A percentile compares a stretch with the other conserved stretches of the same genome.
phyloP scores from a whole-genome alignment of 2,329 filamentous ascomycete genomes.

The Diplodia sapinea region DNA sequence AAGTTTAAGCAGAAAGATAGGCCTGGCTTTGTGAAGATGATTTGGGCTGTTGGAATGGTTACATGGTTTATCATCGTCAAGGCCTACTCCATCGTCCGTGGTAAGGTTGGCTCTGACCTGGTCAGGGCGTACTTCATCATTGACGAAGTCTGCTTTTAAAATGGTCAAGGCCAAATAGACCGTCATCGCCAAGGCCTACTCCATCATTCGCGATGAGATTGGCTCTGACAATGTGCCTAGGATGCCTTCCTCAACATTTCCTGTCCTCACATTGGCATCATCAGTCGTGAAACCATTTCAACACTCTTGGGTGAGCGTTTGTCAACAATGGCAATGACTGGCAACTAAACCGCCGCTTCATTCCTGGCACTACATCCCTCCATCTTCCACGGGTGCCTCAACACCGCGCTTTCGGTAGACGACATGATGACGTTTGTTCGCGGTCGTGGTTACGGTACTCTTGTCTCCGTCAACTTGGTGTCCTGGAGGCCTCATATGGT shows the following conservation, averaged over 20 bases:
- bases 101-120: slow-evolving; percentile 53
- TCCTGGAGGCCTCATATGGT: too few relatives aligned
- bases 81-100: slow-evolving; percentile 61
- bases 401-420: too few relatives aligned
- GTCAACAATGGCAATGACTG: background rate
- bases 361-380: too few relatives aligned
- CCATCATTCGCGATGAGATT: background rate
- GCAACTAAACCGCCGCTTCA: too few relatives aligned
- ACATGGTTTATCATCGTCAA: slow-evolving; percentile 62
- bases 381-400: too few relatives aligned
- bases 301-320: background rate
- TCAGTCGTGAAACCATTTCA: background rate
- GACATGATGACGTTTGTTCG: too few relatives aligned
- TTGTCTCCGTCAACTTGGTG: too few relatives aligned
- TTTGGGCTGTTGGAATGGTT: slow-evolving; percentile 59
- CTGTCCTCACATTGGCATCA: background rate
- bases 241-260: background rate
- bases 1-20: slow-evolving; percentile 59
- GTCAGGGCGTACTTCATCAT: too few relatives aligned
- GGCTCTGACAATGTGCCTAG: background rate
- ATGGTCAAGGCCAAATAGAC: too few relatives aligned
- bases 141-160: too few relatives aligned
- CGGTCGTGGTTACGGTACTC: background rate
- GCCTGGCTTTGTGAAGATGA: slow-evolving; percentile 55
- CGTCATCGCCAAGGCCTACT: too few relatives aligned